A percentile compares a stretch with the other conserved stretches of the same genome.
Conservation (phyloP, 2,329 filamentous ascomycete species). For the Cadophora gregata region DNA sequence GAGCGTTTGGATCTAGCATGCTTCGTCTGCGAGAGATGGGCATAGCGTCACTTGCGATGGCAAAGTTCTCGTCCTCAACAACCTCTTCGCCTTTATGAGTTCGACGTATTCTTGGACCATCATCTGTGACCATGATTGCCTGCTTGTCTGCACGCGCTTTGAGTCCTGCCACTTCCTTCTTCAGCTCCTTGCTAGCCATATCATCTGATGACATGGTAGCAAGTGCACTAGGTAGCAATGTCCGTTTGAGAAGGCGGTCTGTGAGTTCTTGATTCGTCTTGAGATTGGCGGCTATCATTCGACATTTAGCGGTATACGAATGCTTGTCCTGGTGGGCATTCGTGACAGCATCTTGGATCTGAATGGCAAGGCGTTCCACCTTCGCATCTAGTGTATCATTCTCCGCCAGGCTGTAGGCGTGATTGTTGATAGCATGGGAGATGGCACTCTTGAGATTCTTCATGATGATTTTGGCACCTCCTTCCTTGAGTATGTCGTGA, state of each 20-base stretch:
- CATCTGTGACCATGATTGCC: conserved; percentile 78
- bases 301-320: conserved; percentile 68
- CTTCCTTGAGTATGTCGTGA: conserved; percentile 64
- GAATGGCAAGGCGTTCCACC: conserved; percentile 73
- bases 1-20: conserved; percentile 46
- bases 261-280: conserved; percentile 86
- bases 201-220: conserved; percentile 90
- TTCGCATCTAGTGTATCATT: conserved; percentile 68
- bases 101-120: conserved; percentile 77
- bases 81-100: conserved; percentile 97
- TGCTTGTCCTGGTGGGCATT: conserved; percentile 59
- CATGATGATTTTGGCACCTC: conserved; percentile 71
- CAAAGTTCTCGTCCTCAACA: conserved; percentile 73
- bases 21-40: conserved; percentile 46
- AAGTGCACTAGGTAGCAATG: conserved; percentile 74
- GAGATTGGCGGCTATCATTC: conserved; percentile 82
- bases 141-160: conserved; percentile 81
- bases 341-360: conserved; percentile 77
- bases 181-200: conserved; percentile 89
- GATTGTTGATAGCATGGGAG: conserved; percentile 68
- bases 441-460: conserved; percentile 73
- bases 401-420: conserved; percentile 65
- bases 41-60: conserved; percentile 45
- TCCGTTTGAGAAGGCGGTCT: conserved; percentile 74
- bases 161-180: conserved; percentile 77